Evolutionary conservation across 2,329 filamentous ascomycete genomes (phyloP), one percentile per base, ranked within the genome.

Genomic region (Laburnicola sp.): DNA sequence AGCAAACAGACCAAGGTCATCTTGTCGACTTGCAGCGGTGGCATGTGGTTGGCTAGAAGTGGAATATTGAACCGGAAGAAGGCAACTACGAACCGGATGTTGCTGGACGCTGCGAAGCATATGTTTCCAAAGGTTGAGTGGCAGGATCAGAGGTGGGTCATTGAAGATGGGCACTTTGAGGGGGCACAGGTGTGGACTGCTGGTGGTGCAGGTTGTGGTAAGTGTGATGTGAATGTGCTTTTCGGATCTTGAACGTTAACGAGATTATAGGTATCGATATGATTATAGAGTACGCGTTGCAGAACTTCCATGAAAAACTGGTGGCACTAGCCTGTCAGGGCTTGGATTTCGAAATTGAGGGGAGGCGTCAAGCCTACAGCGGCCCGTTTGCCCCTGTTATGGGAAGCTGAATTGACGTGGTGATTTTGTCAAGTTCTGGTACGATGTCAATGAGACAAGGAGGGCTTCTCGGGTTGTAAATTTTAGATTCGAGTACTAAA

Each of bases 71-170:
- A 72, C 8, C 74, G 73, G 2, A 70, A 64, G 61, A 74, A 69
- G 53, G 68, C 64, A 7, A 76, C 74, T 2, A 75, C 72, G 22
- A 77, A 77, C 45, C 57, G 72, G 6, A 51, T 58, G 34, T 56
- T 69, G 39, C 37, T 75, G 30, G 43, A 44, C 0, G 22, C 54
- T 2, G 72, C 69, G 23, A 64, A 54, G 52, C 10, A 65, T 54
- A 34, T 69, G 30, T 59, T 70, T 46, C 71, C 72, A 0, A 60
- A 62, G 4, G 65, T 65, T 0, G 66, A 76, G 50, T 76, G 74
- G 74, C 32, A 65, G 28, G 68, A 74, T 44, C 69, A 72, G 58
- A 59, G 73, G 41, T 76, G 74, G 73, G 71, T 76, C 0, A 57
- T 72, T 36, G 70, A 70, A 1, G 43, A 54, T 7, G 64, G 64